phyloP scores from a whole-genome alignment of 805 yeast species.

The Lachancea mirantina region DNA sequence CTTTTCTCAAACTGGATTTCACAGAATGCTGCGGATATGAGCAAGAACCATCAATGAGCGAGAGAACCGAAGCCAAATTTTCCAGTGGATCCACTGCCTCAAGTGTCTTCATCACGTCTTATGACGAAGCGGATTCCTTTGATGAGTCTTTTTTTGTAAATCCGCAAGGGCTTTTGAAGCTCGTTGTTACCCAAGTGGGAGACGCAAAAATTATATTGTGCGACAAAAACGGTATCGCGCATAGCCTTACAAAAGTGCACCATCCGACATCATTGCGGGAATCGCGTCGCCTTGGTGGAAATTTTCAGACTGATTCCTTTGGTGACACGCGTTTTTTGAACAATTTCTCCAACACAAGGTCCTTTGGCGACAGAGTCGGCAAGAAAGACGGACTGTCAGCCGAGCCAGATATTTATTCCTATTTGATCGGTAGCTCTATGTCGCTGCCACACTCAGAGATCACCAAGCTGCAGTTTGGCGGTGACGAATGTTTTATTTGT shows the following conservation, averaged over 20 bases:
- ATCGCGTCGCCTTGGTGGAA: slow-evolving; percentile 59
- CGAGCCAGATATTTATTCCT: slow-evolving; percentile 80
- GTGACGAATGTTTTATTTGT: slow-evolving; percentile 81
- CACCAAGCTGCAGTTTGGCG: slow-evolving; percentile 48
- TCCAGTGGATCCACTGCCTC: slow-evolving; percentile 70
- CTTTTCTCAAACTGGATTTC: slow-evolving; percentile 27
- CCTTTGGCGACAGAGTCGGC: slow-evolving; percentile 83
- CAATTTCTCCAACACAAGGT: slow-evolving; percentile 81
- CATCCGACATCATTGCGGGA: slow-evolving; percentile 84
- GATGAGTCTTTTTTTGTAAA: slow-evolving; percentile 39
- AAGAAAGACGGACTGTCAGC: slow-evolving; percentile 82
- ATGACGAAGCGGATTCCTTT: slow-evolving; percentile 16
- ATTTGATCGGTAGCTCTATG: slow-evolving; percentile 54
- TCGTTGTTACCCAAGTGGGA: slow-evolving; percentile 85
- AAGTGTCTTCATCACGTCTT: slow-evolving; percentile 41
- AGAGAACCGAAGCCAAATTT: slow-evolving; percentile 24
- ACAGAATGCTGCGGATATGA: slow-evolving; percentile 24
- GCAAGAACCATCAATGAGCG: slow-evolving; percentile 9
- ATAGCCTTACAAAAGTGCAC: slow-evolving; percentile 69
- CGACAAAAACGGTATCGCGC: slow-evolving; percentile 74
- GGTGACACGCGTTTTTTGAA: slow-evolving; percentile 80
- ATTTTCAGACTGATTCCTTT: slow-evolving; percentile 74
- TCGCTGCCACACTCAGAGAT: slow-evolving; percentile 34
- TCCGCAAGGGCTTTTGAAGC: slow-evolving; percentile 54
- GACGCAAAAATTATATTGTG: slow-evolving; percentile 86